Percentiles rank a stretch among this genome's conserved stretches.
Evolutionary conservation across 129 eudicot genomes (phyloP).

Genomic region (Erigeron canadensis): DNA sequence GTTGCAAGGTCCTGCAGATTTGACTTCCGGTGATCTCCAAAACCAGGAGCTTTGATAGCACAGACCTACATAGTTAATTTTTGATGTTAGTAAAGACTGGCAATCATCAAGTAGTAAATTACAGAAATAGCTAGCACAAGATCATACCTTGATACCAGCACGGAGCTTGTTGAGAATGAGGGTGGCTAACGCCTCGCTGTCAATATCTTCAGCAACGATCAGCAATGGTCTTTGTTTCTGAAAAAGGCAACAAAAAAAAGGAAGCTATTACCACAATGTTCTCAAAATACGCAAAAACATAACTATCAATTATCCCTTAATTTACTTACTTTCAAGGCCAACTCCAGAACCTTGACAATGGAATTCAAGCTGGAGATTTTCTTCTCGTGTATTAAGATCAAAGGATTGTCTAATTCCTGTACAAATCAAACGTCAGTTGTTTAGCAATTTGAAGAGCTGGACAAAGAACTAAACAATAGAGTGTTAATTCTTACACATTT

Average conservation of each 20-base stretch:
- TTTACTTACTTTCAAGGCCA: constrained; percentile 65
- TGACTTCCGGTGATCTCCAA: constrained; percentile 54
- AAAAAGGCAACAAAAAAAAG: neutral
- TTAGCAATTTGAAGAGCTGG: neutral
- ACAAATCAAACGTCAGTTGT: neutral
- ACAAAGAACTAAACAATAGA: neutral
- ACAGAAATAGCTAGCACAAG: neutral
- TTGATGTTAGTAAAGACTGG: neutral
- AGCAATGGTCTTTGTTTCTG: constrained; percentile 50
- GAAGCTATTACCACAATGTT: neutral
- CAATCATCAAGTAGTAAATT: neutral
- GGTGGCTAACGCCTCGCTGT: neutral
- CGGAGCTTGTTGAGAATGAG: constrained; percentile 39
- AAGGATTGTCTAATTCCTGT: constrained; percentile 67
- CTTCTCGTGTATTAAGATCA: constrained; percentile 67
- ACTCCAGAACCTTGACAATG: constrained; percentile 58
- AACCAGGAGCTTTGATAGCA: constrained; percentile 59
- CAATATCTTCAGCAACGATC: constrained; percentile 21
- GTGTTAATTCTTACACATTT: constrained; percentile 34
- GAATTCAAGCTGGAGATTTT: constrained; percentile 64
- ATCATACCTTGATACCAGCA: constrained; percentile 52
- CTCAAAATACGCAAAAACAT: neutral
- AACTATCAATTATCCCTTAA: neutral
- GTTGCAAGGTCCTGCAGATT: constrained; percentile 47
- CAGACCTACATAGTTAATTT: constrained; percentile 24